Evolutionary conservation across 2,329 filamentous ascomycete species (phyloP).

Genomic region (Ophiocordyceps camponoti-rufipedis): DNA sequence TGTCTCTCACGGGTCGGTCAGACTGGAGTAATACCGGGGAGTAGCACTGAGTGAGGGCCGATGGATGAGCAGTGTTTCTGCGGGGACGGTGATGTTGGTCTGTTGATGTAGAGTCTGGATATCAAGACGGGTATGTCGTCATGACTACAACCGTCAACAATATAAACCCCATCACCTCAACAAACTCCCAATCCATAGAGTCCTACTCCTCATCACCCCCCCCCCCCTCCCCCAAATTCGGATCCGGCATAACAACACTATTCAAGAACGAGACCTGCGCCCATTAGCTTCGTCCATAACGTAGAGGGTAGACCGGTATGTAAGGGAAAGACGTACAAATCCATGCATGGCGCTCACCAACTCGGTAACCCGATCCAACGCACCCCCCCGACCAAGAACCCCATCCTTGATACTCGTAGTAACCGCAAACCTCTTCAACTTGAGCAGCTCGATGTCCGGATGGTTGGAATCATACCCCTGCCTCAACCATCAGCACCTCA

Average conservation of each 20-base stretch:
- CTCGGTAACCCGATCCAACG: constrained; percentile 44
- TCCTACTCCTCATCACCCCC: constrained; percentile 8
- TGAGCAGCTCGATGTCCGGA: constrained; percentile 61
- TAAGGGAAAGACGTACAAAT: constrained; percentile 38
- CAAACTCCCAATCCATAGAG: background rate
- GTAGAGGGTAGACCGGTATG: too few species aligned
- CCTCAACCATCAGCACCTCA: too few species aligned
- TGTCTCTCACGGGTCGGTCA: too few species aligned
- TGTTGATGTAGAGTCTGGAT: too few species aligned
- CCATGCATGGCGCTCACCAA: constrained; percentile 52
- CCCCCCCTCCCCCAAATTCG: constrained; percentile 16
- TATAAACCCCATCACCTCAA: too few species aligned
- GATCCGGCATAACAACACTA: constrained; percentile 55
- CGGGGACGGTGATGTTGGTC: too few species aligned
- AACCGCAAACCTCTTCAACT: constrained; percentile 64
- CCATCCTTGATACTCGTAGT: constrained; percentile 47
- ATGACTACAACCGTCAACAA: too few species aligned
- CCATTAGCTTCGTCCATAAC: background rate
- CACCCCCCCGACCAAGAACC: constrained; percentile 41
- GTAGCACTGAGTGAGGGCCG: too few species aligned
- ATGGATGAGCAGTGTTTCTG: too few species aligned
- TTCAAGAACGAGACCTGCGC: constrained; percentile 54
- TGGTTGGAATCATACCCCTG: constrained; percentile 62
- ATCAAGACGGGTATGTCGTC: too few species aligned
- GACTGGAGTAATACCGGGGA: too few species aligned